Percentiles rank a stretch among this genome's conserved stretches.
These are phyloP conservation scores for Leccinum arenicola DNA, from an alignment of 768 basidiomycete genomes.

Conservation along the genomic window DNA sequence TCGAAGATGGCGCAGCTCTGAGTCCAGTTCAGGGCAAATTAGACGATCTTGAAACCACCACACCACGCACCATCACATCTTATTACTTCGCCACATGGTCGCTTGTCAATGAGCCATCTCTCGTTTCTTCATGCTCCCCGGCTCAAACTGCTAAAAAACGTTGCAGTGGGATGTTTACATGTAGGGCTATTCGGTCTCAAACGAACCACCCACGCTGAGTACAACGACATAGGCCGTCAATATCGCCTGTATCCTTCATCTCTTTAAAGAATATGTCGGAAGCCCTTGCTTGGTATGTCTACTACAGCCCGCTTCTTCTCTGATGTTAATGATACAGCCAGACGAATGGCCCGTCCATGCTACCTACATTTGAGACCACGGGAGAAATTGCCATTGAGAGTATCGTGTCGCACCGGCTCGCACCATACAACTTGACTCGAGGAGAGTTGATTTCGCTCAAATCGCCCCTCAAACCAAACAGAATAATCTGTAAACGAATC, in stretches of 20 bases:
- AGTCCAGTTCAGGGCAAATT: not conserved
- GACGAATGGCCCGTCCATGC: slow-evolving; percentile 78
- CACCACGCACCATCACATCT: not conserved
- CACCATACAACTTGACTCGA: slow-evolving; percentile 50
- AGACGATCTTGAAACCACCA: not conserved
- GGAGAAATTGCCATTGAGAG: slow-evolving; percentile 69
- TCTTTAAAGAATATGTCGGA: slow-evolving; percentile 62
- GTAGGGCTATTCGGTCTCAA: slow-evolving; percentile 15
- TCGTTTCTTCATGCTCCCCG: slow-evolving; percentile 14
- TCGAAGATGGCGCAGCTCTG: not conserved
- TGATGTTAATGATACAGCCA: slow-evolving; percentile 24
- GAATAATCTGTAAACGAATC: slow-evolving; percentile 82
- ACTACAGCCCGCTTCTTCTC: not conserved
- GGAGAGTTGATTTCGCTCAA: slow-evolving; percentile 76
- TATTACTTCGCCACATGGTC: not conserved
- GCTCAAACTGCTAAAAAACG: slow-evolving; percentile 16
- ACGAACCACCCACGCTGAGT: slow-evolving; percentile 1
- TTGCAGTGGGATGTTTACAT: slow-evolving; percentile 28
- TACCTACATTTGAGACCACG: slow-evolving; percentile 61
- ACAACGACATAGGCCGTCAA: slow-evolving; percentile 49
- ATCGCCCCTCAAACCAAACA: slow-evolving; percentile 66
- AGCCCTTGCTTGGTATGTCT: slow-evolving; percentile 48
- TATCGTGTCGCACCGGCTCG: slow-evolving; percentile 50
- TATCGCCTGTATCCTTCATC: slow-evolving; percentile 53
- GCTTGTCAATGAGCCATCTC: slow-evolving; percentile 14